These are phyloP conservation scores for Caloboletus inedulis DNA, from an alignment of 1,284 basidiomycete genomes.

Conservation along the genomic window DNA sequence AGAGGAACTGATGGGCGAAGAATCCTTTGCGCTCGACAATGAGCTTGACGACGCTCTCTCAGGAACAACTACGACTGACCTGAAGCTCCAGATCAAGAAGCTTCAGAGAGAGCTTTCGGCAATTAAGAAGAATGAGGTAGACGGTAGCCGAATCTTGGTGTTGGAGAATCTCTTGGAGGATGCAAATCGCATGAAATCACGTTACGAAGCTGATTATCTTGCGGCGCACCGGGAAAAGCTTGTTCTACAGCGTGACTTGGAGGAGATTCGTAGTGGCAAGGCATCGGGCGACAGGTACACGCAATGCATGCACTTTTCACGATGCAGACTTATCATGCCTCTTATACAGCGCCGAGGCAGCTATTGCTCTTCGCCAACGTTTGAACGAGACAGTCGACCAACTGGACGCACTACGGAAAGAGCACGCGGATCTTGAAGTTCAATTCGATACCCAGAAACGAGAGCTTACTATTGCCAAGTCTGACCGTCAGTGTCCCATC, in stretches of 20 bases:
- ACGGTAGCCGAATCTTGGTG: conserved; percentile 73
- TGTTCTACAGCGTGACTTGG: conserved; percentile 76
- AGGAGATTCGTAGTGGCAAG: conserved; percentile 86
- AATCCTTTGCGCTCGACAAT: conserved; percentile 64
- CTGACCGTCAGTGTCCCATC: conserved; percentile 63
- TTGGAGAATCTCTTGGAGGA: conserved; percentile 91
- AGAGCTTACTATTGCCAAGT: conserved; percentile 81
- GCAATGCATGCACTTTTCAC: background rate
- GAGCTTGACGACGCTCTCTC: conserved; percentile 84
- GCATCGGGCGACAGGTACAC: conserved; percentile 77
- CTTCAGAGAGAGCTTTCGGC: conserved; percentile 82
- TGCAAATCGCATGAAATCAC: conserved; percentile 82
- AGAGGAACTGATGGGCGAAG: conserved; percentile 41
- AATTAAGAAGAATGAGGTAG: conserved; percentile 70
- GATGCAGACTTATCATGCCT: conserved; percentile 9
- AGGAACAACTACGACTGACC: conserved; percentile 86
- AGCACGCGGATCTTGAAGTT: conserved; percentile 70
- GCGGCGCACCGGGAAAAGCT: conserved; percentile 82
- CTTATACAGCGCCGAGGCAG: conserved; percentile 69
- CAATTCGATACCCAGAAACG: conserved; percentile 62
- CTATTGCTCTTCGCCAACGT: conserved; percentile 81
- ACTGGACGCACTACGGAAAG: conserved; percentile 69
- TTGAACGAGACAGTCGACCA: conserved; percentile 87
- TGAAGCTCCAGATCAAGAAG: conserved; percentile 82
- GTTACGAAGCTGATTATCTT: conserved; percentile 89